These are phyloP conservation scores for Rhizophagus clarus DNA, from an alignment of 192 early-diverging fungal species.

Conservation along the genomic window DNA sequence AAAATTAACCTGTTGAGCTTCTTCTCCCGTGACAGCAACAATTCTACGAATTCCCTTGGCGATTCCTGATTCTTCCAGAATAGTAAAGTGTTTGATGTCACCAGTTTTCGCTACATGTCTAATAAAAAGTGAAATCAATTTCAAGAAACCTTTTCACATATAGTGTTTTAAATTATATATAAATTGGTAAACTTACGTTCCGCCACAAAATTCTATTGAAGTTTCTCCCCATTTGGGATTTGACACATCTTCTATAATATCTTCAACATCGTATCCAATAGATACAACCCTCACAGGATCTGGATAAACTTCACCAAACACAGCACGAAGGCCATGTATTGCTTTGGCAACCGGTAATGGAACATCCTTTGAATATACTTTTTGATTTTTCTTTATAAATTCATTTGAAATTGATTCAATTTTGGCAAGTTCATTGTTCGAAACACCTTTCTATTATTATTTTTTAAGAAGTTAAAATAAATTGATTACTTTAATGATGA, in stretches of 20 bases:
- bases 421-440: conserved; percentile 64
- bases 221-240: conserved; percentile 81
- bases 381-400: conserved; percentile 72
- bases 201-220: conserved; percentile 97
- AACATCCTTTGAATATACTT: conserved; percentile 85
- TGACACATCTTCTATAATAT: conserved; percentile 76
- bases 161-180: not conserved
- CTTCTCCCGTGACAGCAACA: conserved; percentile 91
- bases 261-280: conserved; percentile 85
- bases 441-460: conserved; percentile 62
- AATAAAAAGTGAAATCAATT: conserved; percentile 10
- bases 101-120: conserved; percentile 85
- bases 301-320: conserved; percentile 97
- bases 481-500: not conserved
- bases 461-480: conserved; percentile 14
- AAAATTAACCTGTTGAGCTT: conserved; percentile 57
- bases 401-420: conserved; percentile 80
- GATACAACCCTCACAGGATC: conserved; percentile 97
- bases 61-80: conserved; percentile 90
- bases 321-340: conserved; percentile 92
- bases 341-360: conserved; percentile 76
- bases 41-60: conserved; percentile 97
- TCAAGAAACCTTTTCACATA: not conserved
- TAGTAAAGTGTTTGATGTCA: conserved; percentile 84
- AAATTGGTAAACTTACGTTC: conserved; percentile 63